A percentile compares a stretch with the other conserved stretches of the same genome.
These are phyloP conservation scores for Mortierella antarctica DNA, from an alignment of 192 early-diverging fungal genomes.

Conservation along the genomic window DNA sequence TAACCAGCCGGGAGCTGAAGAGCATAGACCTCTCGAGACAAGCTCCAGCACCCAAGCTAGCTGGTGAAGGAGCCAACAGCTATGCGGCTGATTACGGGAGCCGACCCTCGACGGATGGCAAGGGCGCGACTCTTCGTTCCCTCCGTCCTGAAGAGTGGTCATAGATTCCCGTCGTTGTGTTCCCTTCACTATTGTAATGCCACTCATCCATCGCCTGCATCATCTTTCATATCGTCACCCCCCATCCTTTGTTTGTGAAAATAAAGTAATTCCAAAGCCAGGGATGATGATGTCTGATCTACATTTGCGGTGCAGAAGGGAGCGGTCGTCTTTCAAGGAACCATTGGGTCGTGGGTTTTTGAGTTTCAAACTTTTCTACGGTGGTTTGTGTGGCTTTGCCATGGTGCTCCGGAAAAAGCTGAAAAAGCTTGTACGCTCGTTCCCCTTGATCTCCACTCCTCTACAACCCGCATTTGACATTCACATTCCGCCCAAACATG, in stretches of 20 bases:
- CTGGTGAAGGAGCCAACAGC: background rate
- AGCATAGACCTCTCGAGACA: conserved; percentile 11
- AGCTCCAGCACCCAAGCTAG: background rate
- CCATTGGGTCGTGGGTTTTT: no score
- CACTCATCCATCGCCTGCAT: background rate
- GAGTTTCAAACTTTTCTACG: no score
- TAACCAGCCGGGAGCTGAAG: conserved; percentile 2
- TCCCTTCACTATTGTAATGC: background rate
- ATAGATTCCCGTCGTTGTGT: background rate
- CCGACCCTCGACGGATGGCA: conserved; percentile 4
- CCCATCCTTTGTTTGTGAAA: no score
- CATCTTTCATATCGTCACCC: no score
- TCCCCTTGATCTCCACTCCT: background rate
- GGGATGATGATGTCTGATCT: no score
- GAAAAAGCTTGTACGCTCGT: no score
- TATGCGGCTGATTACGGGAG: conserved; percentile 18
- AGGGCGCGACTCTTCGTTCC: conserved; percentile 16
- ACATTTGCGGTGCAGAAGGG: no score
- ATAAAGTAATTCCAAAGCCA: no score
- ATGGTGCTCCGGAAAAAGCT: no score
- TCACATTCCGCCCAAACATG: conserved; percentile 1
- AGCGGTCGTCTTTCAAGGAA: no score
- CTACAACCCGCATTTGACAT: background rate
- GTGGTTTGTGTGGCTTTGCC: no score
- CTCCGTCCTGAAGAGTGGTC: conserved; percentile 36